phyloP scores from a whole-genome alignment of 1,139 yeast species.

The Magnusiomyces suaveolens region DNA sequence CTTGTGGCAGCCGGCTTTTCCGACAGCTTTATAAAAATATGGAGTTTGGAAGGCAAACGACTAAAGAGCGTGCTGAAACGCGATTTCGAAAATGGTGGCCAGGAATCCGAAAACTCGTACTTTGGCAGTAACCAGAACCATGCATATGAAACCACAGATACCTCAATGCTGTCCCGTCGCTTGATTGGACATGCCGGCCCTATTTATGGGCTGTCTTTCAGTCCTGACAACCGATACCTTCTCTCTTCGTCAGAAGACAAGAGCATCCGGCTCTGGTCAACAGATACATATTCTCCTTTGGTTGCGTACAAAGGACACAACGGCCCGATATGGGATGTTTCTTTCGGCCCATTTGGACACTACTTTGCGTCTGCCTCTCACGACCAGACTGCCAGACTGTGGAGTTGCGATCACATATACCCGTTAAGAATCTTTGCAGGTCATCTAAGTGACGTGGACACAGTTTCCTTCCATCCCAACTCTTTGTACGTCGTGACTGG shows the following conservation, averaged over 20 bases:
- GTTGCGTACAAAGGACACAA: constrained; percentile 95
- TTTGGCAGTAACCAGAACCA: neutral
- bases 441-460: constrained; percentile 91
- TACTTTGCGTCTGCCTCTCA: constrained; percentile 96
- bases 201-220: constrained; percentile 79
- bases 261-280: constrained; percentile 87
- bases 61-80: constrained; percentile 54
- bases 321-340: constrained; percentile 96
- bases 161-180: constrained; percentile 38
- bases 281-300: constrained; percentile 79
- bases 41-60: constrained; percentile 90
- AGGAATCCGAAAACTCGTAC: constrained; percentile 20
- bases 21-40: constrained; percentile 78
- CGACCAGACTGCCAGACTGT: constrained; percentile 92
- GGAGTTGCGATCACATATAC: constrained; percentile 98
- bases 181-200: constrained; percentile 92
- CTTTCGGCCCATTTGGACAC: constrained; percentile 90
- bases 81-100: constrained; percentile 34
- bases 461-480: constrained; percentile 93
- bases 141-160: constrained; percentile 1
- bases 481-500: constrained; percentile 92
- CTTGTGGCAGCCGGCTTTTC: constrained; percentile 90
- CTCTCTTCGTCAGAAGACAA: constrained; percentile 85
- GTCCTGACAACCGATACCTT: constrained; percentile 80
- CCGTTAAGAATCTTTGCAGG: constrained; percentile 96